A percentile compares a stretch with the other conserved stretches of the same genome.
phyloP scores from a whole-genome alignment of 148 eudicot genomes.

The Selenicereus undatus region DNA sequence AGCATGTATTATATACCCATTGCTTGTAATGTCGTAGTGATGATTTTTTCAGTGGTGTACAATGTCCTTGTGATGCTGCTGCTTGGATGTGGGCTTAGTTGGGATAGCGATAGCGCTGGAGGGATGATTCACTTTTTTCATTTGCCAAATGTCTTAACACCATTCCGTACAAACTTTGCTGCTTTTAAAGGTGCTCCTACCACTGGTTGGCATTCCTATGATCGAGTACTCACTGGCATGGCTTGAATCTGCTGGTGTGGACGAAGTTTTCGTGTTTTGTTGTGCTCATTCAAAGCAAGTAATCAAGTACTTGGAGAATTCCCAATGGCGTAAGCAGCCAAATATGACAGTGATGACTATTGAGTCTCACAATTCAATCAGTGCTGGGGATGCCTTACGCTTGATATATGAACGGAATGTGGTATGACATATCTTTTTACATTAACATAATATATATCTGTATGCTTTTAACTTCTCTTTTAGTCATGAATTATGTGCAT shows the following conservation, averaged over 20 bases:
- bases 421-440: slow-evolving; percentile 43
- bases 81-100: not conserved
- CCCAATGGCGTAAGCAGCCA: slow-evolving; percentile 81
- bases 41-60: not conserved
- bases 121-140: not conserved
- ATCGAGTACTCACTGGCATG: slow-evolving; percentile 90
- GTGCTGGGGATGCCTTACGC: slow-evolving; percentile 97
- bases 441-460: not conserved
- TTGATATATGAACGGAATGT: slow-evolving; percentile 77
- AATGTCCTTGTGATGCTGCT: not conserved
- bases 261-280: slow-evolving; percentile 91
- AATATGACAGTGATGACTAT: slow-evolving; percentile 77
- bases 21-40: not conserved
- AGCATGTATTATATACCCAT: too few species aligned
- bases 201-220: slow-evolving; percentile 85
- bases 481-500: slow-evolving; percentile 7
- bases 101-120: not conserved
- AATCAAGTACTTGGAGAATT: slow-evolving; percentile 60
- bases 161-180: not conserved
- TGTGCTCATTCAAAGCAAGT: slow-evolving; percentile 96
- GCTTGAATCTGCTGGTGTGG: slow-evolving; percentile 94
- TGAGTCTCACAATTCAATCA: slow-evolving; percentile 70
- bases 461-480: not conserved
- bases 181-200: slow-evolving; percentile 68
- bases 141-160: not conserved